Base-by-base conservation (phyloP, 495 filamentous ascomycete species). In the Physcia stellaris region DNA sequence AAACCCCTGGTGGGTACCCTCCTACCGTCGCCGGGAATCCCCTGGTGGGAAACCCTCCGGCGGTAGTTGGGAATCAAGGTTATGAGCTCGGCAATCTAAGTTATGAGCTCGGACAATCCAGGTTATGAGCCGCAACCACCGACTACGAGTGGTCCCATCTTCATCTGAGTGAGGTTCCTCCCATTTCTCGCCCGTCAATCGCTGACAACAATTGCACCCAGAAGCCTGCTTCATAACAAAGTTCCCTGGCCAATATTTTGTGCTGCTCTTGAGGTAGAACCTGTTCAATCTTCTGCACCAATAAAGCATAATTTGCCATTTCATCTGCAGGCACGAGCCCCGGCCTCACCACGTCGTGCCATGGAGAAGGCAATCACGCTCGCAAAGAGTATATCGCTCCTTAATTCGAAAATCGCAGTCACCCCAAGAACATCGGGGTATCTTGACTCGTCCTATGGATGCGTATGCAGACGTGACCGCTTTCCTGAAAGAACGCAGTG, bases 221-320 rank as follows among this genome's bases (percentile, higher is more conserved):
- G n/a, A n/a, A n/a, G n/a, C n/a, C n/a, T n/a, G n/a, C n/a, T n/a
- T n/a, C n/a, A n/a, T n/a, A n/a, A n/a, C n/a, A n/a, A 27, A 93
- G 84, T 32, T 88, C 86, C 47, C 70, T 98, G 43, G 76, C 88
- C 40, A 95, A 95, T 60, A 98, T 96, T 54, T n/a, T 98, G 90
- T 61, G 86, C 90, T 42, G 90, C 90, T 16, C 77, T 98, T 20
- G 90, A 98, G 57, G 90, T 98, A 27, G 90, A 96, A 54, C 85
- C 90, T 37, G 85, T 98, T 19, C 86, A 94, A 59, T 83, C 84
- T 12, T 94, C 86, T 46, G 90, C 90, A 32, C 92, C 90, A 12
- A 95, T 98, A 63, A 96, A 96, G 61, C 90, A 96, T 55, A 96
- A 96, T 51, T 70, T 98, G 6, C 90, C 90, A 7, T 98, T 98